These are phyloP conservation scores for Nemania bipapillata DNA, from an alignment of 2,329 filamentous ascomycete species.

Conservation along the genomic window DNA sequence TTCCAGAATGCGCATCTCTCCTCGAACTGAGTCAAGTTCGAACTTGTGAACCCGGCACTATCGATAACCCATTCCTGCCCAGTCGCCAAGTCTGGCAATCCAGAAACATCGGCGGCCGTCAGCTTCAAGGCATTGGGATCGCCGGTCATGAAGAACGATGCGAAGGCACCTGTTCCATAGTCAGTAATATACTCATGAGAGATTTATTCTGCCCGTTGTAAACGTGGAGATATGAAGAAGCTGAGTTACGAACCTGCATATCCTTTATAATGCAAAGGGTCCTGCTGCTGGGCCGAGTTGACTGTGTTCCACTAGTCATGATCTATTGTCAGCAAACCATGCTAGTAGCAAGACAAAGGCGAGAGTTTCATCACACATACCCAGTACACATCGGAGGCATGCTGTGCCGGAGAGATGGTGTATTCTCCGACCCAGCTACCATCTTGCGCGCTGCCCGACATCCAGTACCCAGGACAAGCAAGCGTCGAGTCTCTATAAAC, in stretches of 20 bases:
- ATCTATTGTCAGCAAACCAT: slow-evolving; percentile 18
- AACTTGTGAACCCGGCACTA: slow-evolving; percentile 57
- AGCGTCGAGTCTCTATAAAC: slow-evolving; percentile 69
- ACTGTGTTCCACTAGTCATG: slow-evolving; percentile 65
- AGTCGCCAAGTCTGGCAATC: slow-evolving; percentile 57
- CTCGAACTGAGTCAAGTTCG: slow-evolving; percentile 54
- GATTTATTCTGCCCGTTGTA: not conserved
- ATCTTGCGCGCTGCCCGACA: slow-evolving; percentile 57
- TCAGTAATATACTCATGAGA: not conserved
- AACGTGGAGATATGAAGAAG: not conserved
- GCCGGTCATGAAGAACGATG: slow-evolving; percentile 68
- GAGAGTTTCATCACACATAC: slow-evolving; percentile 51
- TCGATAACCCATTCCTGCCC: slow-evolving; percentile 64
- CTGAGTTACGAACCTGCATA: slow-evolving; percentile 51
- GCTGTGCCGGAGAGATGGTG: slow-evolving; percentile 67
- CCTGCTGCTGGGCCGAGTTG: slow-evolving; percentile 62
- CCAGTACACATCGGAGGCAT: slow-evolving; percentile 68
- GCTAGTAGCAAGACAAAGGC: not conserved
- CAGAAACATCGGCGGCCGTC: slow-evolving; percentile 56
- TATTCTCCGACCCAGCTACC: slow-evolving; percentile 68
- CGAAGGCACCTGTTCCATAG: slow-evolving; percentile 63
- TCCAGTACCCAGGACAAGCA: slow-evolving; percentile 70
- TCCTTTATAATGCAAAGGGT: slow-evolving; percentile 65
- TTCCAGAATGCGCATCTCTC: slow-evolving; percentile 66
- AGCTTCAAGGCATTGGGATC: slow-evolving; percentile 68